Evolutionary conservation across 495 filamentous ascomycete genomes (phyloP).

Genomic region (Daldinia loculata): DNA sequence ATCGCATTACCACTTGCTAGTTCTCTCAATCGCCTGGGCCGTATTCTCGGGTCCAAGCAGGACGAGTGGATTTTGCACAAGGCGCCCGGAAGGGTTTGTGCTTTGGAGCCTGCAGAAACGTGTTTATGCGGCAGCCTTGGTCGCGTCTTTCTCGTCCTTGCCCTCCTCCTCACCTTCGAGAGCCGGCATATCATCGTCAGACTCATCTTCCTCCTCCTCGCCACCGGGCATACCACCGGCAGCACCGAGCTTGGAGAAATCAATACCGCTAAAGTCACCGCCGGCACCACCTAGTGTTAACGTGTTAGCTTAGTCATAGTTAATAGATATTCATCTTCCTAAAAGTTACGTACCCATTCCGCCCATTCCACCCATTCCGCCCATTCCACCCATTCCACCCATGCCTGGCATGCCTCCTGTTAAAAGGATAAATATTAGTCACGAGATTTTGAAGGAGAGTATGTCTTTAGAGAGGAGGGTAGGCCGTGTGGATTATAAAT

Average conservation of each 20-base stretch:
- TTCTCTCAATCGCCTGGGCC: constrained; percentile 21
- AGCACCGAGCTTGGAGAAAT: constrained; percentile 92
- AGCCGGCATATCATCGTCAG: constrained; percentile 51
- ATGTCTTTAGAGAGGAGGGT: neutral
- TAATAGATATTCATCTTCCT: constrained; percentile 10
- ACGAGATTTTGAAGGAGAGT: neutral
- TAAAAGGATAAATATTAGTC: constrained; percentile 31
- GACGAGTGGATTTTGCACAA: constrained; percentile 21
- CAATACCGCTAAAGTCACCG: constrained; percentile 74
- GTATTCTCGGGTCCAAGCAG: constrained; percentile 22
- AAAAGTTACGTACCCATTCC: constrained; percentile 61
- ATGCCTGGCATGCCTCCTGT: constrained; percentile 55
- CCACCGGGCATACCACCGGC: constrained; percentile 63
- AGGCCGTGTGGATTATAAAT: neutral
- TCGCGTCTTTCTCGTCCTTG: constrained; percentile 57
- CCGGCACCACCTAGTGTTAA: constrained; percentile 56
- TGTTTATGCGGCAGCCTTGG: constrained; percentile 49
- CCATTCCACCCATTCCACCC: constrained; percentile 45
- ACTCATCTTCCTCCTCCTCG: constrained; percentile 67
- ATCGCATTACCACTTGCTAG: constrained; percentile 32
- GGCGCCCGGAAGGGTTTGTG: constrained; percentile 29
- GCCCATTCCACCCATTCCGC: constrained; percentile 59
- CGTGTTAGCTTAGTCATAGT: constrained; percentile 33
- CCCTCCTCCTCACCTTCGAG: constrained; percentile 58
- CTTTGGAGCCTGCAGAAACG: constrained; percentile 19